A percentile compares a stretch with the other conserved stretches of the same genome.
Conservation (phyloP, 208 protist genomes). For the Lotmaria passim region DNA sequence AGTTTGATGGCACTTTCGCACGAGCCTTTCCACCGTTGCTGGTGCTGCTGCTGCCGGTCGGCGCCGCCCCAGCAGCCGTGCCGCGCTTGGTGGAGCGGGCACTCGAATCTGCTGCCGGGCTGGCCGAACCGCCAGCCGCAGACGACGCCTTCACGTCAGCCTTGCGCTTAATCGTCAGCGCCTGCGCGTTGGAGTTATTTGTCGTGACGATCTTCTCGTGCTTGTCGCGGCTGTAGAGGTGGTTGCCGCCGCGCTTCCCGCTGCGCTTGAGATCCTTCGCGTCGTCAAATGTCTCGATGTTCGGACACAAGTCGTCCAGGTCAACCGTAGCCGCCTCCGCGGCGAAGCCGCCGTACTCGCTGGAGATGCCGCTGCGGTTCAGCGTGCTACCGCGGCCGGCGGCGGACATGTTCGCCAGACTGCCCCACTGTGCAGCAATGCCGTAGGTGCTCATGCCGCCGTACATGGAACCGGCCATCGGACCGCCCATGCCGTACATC, state of each 20-base stretch:
- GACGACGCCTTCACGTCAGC: constrained; percentile 16
- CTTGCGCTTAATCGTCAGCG: constrained; percentile 59
- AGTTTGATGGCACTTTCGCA: constrained; percentile 69
- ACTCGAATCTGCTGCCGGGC: constrained; percentile 8
- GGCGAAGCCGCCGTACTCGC: constrained; percentile 50
- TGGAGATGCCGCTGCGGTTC: constrained; percentile 42
- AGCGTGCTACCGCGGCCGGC: constrained; percentile 8
- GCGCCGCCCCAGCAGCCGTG: constrained; percentile 14
- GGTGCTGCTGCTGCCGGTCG: constrained; percentile 19
- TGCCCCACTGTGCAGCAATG: constrained; percentile 68
- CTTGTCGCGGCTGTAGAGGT: constrained; percentile 60
- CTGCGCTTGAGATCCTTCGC: constrained; percentile 62
- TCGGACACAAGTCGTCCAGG: constrained; percentile 52
- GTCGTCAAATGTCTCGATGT: constrained; percentile 60
- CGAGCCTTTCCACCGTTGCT: constrained; percentile 32
- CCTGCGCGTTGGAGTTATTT: constrained; percentile 40
- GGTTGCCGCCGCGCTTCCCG: constrained; percentile 73
- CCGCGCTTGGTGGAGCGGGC: neutral
- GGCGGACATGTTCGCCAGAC: constrained; percentile 54
- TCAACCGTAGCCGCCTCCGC: constrained; percentile 30
- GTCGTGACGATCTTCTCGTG: constrained; percentile 48
- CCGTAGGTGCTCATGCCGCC: constrained; percentile 48
- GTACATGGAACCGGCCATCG: constrained; percentile 28
- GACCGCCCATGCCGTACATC: constrained; percentile 28
- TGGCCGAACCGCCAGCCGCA: neutral